Percentiles rank a stretch among this genome's conserved stretches.
These are phyloP conservation scores for Microcera coccophila DNA, from an alignment of 2,329 filamentous ascomycete genomes.

Conservation along the genomic window DNA sequence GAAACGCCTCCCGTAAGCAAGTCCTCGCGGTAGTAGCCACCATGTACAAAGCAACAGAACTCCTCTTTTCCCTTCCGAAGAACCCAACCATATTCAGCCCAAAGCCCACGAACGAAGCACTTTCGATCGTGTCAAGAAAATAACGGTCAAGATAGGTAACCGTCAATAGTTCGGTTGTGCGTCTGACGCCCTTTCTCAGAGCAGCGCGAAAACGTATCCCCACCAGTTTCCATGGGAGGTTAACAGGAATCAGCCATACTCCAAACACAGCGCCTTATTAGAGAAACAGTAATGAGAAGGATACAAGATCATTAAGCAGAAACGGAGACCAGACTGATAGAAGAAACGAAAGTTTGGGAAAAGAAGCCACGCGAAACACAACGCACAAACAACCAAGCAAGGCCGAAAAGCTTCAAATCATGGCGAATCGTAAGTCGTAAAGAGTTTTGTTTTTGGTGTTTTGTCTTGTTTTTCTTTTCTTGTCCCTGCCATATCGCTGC, in stretches of 20 bases:
- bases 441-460: constrained; percentile 9
- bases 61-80: constrained; percentile 15
- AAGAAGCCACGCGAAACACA: constrained; percentile 2
- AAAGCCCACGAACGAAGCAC: constrained; percentile 26
- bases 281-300: constrained; percentile 16
- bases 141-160: neutral
- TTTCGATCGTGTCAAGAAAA: constrained; percentile 23
- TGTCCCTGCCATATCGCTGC: neutral
- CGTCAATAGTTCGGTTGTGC: neutral
- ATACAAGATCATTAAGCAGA: constrained; percentile 21
- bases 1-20: constrained; percentile 16
- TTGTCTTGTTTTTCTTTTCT: constrained; percentile 11
- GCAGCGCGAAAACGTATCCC: constrained; percentile 20
- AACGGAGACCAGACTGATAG: constrained; percentile 11
- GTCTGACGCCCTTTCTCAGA: neutral
- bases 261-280: constrained; percentile 13
- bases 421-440: constrained; percentile 4
- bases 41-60: constrained; percentile 18
- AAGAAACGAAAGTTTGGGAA: constrained; percentile 3
- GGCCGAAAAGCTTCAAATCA: neutral
- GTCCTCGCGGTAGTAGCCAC: constrained; percentile 13
- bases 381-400: too few relatives aligned
- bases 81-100: constrained; percentile 6
- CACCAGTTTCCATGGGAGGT: constrained; percentile 13
- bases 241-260: constrained; percentile 4